Base-by-base conservation (phyloP, 306 rosid species). In the Gastrolobium bilobum region DNA sequence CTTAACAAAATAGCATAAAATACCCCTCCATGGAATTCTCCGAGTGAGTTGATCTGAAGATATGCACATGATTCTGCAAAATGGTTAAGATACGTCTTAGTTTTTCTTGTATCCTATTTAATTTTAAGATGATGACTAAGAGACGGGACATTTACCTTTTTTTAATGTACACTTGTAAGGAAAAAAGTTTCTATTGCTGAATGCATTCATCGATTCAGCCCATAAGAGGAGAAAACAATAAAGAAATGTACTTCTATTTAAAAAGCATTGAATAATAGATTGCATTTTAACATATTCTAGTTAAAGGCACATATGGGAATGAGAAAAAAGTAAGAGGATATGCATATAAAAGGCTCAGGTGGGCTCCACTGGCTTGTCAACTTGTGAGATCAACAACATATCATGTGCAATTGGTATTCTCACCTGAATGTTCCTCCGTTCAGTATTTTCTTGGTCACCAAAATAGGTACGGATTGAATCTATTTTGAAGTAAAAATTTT, bases 341-440 rank as follows among this genome's bases (percentile, higher is more conserved):
- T 66, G 37, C 3, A 38, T 50, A 60, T n/a, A 48, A 71, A 71
- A 71, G 60, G 58, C 31, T 58, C 4, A 57, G 35, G 60, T 52
- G 69, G 48, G 72, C 47, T 66, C 71, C 52, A 68, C 51, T 8
- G 61, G 59, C 15, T 39, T 78, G 68, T 68, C 70, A 26, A 29
- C 10, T 47, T 48, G 57, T 60, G 69, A 47, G 43, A 70, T 53
- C 62, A 76, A 76, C 71, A 69, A 8, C 61, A 53, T 26, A 76
- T 39, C 81, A 68, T 51, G 68, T 54, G 69, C 65, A 77, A 4
- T 37, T 52, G 37, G n/a, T 43, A 53, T 60, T 64, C 6, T 54
- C 72, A 51, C 58, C 20, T 52, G 47, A 69, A 53, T 43, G 56
- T 47, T 51, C 53, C 33, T 39, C 57, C 4, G 15, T 75, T 69